phyloP scores from a whole-genome alignment of 2,329 filamentous ascomycete genomes.

The Periconia sp. region DNA sequence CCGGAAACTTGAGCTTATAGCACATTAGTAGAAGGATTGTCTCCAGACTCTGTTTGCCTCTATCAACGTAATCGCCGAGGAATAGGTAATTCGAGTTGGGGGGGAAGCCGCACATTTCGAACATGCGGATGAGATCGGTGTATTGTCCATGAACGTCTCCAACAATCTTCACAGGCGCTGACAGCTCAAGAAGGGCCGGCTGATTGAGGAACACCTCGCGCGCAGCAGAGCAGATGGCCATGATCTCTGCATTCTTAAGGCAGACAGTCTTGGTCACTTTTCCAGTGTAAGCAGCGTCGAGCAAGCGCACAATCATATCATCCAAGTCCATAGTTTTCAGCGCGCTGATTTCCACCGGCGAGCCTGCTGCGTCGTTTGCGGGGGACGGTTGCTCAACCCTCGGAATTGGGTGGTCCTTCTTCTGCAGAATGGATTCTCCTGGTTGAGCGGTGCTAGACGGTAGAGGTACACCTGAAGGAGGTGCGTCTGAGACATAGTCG shows the following conservation, averaged over 20 bases:
- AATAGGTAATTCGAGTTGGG: conserved; percentile 96
- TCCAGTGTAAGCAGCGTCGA: conserved; percentile 93
- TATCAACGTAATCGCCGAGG: conserved; percentile 97
- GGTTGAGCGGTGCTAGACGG: conserved; percentile 69
- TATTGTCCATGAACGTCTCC: conserved; percentile 97
- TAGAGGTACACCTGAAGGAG: conserved; percentile 69
- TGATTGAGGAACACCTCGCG: conserved; percentile 90
- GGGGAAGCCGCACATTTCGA: conserved; percentile 98
- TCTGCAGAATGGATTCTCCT: conserved; percentile 88
- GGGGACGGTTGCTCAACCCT: conserved; percentile 60
- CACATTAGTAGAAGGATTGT: conserved; percentile 95
- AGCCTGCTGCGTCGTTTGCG: conserved; percentile 57
- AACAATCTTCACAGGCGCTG: conserved; percentile 96
- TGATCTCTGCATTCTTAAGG: conserved; percentile 96
- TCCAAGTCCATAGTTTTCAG: conserved; percentile 94
- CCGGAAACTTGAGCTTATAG: conserved; percentile 99
- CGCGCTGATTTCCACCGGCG: conserved; percentile 81
- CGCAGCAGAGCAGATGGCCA: conserved; percentile 87
- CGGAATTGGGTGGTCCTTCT: conserved; percentile 73
- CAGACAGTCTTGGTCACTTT: conserved; percentile 98
- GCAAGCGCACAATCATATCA: conserved; percentile 92
- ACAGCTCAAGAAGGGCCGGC: conserved; percentile 87
- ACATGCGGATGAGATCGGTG: conserved; percentile 93
- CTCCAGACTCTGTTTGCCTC: conserved; percentile 98
- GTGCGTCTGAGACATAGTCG: conserved; percentile 90